A percentile compares a stretch with the other conserved stretches of the same genome.
These are phyloP conservation scores for Rhodotorula sp. DNA, from an alignment of 1,284 basidiomycete species.

Conservation along the genomic window DNA sequence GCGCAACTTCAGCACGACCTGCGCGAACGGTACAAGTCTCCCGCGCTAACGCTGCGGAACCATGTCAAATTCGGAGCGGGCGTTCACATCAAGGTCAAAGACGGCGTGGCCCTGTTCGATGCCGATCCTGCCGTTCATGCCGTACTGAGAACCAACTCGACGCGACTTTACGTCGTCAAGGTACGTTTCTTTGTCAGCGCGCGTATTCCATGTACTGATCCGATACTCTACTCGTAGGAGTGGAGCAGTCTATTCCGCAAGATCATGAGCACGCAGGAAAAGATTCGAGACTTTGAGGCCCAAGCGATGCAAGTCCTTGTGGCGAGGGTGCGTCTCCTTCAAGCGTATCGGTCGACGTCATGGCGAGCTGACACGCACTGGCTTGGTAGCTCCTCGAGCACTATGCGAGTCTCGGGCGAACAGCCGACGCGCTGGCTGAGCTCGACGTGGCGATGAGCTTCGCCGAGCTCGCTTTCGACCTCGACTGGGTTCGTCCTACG, in stretches of 20 bases:
- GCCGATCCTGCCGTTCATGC: constrained; percentile 11
- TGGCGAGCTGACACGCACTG: not conserved
- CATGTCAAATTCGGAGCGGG: constrained; percentile 22
- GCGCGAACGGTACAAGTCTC: constrained; percentile 27
- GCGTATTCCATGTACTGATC: too few species aligned
- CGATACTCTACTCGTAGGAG: constrained; percentile 9
- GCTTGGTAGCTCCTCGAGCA: constrained; percentile 22
- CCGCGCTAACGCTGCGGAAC: constrained; percentile 15
- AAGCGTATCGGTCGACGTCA: not conserved
- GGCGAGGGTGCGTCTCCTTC: constrained; percentile 14
- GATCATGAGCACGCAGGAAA: constrained; percentile 7
- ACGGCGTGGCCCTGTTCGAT: constrained; percentile 19
- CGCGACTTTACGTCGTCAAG: constrained; percentile 16
- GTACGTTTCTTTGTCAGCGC: not conserved
- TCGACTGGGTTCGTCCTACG: constrained; percentile 70
- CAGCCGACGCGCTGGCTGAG: constrained; percentile 80
- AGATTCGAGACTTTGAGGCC: constrained; percentile 33
- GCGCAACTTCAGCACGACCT: constrained; percentile 44
- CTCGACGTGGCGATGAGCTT: constrained; percentile 82
- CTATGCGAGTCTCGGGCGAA: constrained; percentile 60
- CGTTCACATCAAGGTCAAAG: constrained; percentile 16
- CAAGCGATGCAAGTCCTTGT: constrained; percentile 30
- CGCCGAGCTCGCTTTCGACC: constrained; percentile 74
- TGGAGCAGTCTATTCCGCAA: constrained; percentile 22
- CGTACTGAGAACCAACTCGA: constrained; percentile 13